Evolutionary conservation across 805 yeast species (phyloP), one percentile per base, ranked within the genome.

Genomic region (Metschnikowia santaceciliae): DNA sequence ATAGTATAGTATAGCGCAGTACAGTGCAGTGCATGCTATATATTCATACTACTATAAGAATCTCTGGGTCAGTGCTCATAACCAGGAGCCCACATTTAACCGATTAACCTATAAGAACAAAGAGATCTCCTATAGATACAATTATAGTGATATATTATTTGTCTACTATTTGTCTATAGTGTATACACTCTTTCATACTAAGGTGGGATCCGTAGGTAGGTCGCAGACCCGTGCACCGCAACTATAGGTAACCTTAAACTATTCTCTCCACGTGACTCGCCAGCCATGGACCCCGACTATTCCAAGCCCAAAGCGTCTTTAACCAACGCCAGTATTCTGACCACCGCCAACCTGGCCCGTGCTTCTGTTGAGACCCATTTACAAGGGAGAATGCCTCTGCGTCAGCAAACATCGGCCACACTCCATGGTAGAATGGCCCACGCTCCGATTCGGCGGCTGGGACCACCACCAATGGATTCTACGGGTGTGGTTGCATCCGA

Each of bases 281-380:
- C 37, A 34, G 17, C 5, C 14, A 43, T 43, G 47, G 47, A 43
- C 33, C 13, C n/a, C 33, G 22, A 41, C 4, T 36, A 37, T 10
- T 13, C 42, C 14, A 40, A 33, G 19, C 46, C 46, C 38, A 36
- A 23, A 10, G 22, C 34, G 15, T 11, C 23, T 20, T 13, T 17
- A n/a, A 8, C 30, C 11, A 26, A 26, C 11, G 32, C 34, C 36
- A 30, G 81, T n/a, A 3, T 35, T 5, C 23, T 22, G 3, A 13
- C n/a, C 6, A n/a, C 38, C 6, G 30, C 30, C 32, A n/a, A 7
- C 39, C 47, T 22, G 40, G 47, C 47, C 1, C 47, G 47, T 20
- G 47, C 39, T 14, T 34, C 47, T 7, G 82, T 78, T 42, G 60
- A 61, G 33, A 49, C 77, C 42, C 81, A 81, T 36, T 74, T 82